phyloP scores from a whole-genome alignment of 129 eudicot genomes.

The Dittrichia graveolens region DNA sequence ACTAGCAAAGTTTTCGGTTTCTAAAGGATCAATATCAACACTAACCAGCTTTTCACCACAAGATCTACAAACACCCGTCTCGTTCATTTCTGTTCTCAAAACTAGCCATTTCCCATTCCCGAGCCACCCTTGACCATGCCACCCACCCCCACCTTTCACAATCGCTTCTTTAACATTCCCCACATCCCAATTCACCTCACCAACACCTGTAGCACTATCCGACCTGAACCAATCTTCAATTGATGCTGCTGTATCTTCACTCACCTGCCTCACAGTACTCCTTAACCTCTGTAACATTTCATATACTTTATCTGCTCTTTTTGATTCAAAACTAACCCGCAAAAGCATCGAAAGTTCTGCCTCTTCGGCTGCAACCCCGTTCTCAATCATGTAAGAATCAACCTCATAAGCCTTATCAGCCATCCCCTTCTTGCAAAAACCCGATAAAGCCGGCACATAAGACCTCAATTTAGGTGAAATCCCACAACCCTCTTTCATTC shows the following conservation, averaged over 20 bases:
- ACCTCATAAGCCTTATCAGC: conserved; percentile 84
- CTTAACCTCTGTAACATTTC: conserved; percentile 86
- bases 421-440: conserved; percentile 64
- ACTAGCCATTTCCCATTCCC: conserved; percentile 87
- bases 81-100: conserved; percentile 65
- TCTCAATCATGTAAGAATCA: conserved; percentile 72
- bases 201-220: conserved; percentile 50
- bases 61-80: conserved; percentile 63
- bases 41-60: conserved; percentile 87
- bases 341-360: conserved; percentile 62
- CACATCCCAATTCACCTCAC: conserved; percentile 67
- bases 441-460: conserved; percentile 83
- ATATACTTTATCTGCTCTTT: conserved; percentile 67
- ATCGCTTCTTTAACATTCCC: conserved; percentile 68
- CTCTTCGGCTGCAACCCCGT: conserved; percentile 73
- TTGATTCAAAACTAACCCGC: conserved; percentile 55
- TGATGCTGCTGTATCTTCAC: conserved; percentile 63
- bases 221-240: conserved; percentile 88
- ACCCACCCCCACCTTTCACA: conserved; percentile 89
- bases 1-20: conserved; percentile 76
- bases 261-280: conserved; percentile 66
- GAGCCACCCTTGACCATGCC: conserved; percentile 99
- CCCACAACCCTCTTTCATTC: conserved; percentile 62
- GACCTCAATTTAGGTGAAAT: conserved; percentile 77
- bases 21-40: conserved; percentile 92